A percentile compares a stretch with the other conserved stretches of the same genome.
Evolutionary conservation across 2,329 filamentous ascomycete genomes (phyloP).

Genomic region (Paracamarosporium sp.): DNA sequence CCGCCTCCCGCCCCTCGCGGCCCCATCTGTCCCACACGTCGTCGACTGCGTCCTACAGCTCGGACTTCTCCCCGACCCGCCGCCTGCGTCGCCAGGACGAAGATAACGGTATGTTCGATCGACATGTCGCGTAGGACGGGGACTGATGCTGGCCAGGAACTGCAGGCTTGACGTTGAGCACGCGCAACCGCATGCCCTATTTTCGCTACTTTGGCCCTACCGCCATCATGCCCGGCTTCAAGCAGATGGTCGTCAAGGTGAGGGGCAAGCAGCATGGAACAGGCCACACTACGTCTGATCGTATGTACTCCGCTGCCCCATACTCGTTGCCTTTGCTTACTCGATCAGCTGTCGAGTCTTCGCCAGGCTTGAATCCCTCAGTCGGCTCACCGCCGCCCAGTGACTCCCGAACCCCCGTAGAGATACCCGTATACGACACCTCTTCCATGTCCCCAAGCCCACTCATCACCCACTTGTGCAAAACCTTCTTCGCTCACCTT

Average conservation of each 20-base stretch:
- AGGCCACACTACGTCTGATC: slow-evolving; percentile 63
- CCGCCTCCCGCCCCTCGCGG: slow-evolving; percentile 33
- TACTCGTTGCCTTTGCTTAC: slow-evolving; percentile 5
- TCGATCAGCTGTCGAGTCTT: slow-evolving; percentile 37
- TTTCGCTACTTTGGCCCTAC: slow-evolving; percentile 92
- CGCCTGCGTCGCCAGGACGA: slow-evolving; percentile 28
- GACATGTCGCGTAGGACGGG: neutral
- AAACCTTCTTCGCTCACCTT: slow-evolving; percentile 81
- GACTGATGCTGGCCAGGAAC: slow-evolving; percentile 6
- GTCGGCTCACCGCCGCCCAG: slow-evolving; percentile 36
- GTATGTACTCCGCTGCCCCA: slow-evolving; percentile 24
- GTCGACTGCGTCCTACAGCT: slow-evolving; percentile 27
- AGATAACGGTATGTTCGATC: slow-evolving; percentile 15
- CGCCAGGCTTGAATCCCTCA: slow-evolving; percentile 37
- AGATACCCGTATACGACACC: slow-evolving; percentile 76
- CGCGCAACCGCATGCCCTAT: slow-evolving; percentile 76
- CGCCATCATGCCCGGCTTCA: slow-evolving; percentile 89
- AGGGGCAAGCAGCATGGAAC: slow-evolving; percentile 69
- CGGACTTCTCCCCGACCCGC: slow-evolving; percentile 26
- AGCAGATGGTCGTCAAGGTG: slow-evolving; percentile 87
- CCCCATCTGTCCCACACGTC: slow-evolving; percentile 28
- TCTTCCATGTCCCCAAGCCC: slow-evolving; percentile 74
- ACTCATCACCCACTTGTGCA: slow-evolving; percentile 76
- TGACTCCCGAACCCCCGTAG: slow-evolving; percentile 52
- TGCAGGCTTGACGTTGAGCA: slow-evolving; percentile 52